Evolutionary conservation across 1,284 basidiomycete genomes (phyloP), one percentile per base, ranked within the genome.

Genomic region (Rhodotorula sp.): DNA sequence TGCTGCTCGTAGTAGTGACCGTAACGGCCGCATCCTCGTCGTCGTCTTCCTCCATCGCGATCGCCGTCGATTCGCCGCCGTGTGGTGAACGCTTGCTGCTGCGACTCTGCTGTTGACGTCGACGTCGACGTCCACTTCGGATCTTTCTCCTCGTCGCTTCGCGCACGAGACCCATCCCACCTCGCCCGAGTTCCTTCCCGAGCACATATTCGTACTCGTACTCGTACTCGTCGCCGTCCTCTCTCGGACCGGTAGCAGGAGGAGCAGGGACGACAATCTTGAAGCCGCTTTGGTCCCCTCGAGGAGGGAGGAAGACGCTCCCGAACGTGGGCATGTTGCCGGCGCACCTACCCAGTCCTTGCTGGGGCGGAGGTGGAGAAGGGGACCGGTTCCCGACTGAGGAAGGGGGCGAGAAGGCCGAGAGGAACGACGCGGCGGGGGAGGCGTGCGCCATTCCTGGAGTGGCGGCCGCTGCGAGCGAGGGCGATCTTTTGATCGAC

Each of bases 101-200:
- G 51, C n/a, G 53, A 26, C 4, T 12, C 8, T 26, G n/a, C n/a
- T 12, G 17, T 10, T 29, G 8, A 12, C 26, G 53, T 14, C 18
- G 26, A 12, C n/a, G 51, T 2, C 17, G 17, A 26, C 53, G 24
- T 5, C 51, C 53, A 26, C 53, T 26, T 29, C 49, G 49, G n/a
- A 54, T 22, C 49, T 24, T 30, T 24, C 51, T 22, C 55, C n/a
- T 44, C n/a, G 45, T 63, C 2, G 89, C 93, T 53, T 87, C 86
- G 57, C 91, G 84, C 60, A 97, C 91, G 55, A 87, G 88, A n/a
- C 91, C 93, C 79, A 93, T 93, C 14, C 88, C 91, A 10, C 95
- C 94, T 65, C 87, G 84, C 24, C 91, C 94, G 17, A 97, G 86
- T 74, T 90, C 83, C 60, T 85, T 84, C 29, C 91, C 93, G 0